Conservation (phyloP, 2,329 filamentous ascomycete genomes). For the Talaromyces rugulosus region DNA sequence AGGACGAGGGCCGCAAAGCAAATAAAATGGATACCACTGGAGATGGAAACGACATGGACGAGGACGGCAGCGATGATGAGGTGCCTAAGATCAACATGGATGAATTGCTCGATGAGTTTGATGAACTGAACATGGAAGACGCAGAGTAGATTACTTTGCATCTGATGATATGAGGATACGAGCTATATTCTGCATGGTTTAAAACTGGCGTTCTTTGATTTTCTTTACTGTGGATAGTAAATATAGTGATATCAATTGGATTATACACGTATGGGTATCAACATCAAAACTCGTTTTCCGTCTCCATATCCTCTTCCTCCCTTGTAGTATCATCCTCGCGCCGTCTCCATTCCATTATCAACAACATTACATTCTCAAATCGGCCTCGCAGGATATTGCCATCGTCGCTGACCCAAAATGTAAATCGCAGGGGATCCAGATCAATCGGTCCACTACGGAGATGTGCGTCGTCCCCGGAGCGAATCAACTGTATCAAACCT, state of each 20-base stretch:
- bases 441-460: constrained; percentile 2
- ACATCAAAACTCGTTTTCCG: neutral
- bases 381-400: neutral
- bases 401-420: constrained; percentile 1
- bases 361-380: neutral
- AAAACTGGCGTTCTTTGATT: neutral
- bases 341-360: constrained; percentile 3
- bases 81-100: constrained; percentile 71
- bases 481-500: neutral
- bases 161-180: constrained; percentile 11
- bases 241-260: neutral
- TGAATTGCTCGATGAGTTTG: constrained; percentile 85
- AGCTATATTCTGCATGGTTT: constrained; percentile 2
- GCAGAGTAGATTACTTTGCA: constrained; percentile 6
- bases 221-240: neutral
- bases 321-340: constrained; percentile 1
- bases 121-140: constrained; percentile 69
- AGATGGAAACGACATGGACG: constrained; percentile 49
- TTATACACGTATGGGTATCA: neutral
- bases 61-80: constrained; percentile 60
- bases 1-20: constrained; percentile 44
- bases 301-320: neutral
- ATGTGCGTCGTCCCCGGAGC: neutral
- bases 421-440: constrained; percentile 1
- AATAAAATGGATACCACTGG: constrained; percentile 46